phyloP scores from a whole-genome alignment of 2,329 filamentous ascomycete genomes.

The Phyllosticta citribraziliensis region DNA sequence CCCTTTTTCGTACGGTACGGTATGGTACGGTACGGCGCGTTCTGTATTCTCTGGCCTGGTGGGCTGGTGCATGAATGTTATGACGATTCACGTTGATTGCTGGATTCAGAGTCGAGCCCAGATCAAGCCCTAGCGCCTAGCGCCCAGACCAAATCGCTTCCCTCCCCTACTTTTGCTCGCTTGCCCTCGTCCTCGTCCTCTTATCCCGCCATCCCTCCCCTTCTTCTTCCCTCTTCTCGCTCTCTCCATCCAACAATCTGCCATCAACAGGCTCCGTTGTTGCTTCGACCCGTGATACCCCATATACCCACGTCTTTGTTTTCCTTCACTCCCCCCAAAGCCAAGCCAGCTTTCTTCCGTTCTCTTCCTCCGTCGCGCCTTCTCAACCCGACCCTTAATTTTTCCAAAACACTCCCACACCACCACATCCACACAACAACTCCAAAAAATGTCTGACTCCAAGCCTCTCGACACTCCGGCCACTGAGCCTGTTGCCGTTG shows the following conservation, averaged over 20 bases:
- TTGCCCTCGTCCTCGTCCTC: background rate
- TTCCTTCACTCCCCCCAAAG: background rate
- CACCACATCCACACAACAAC: background rate
- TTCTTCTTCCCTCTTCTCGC: background rate
- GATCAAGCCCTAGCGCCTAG: conserved; percentile 4
- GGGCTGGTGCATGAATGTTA: conserved; percentile 6
- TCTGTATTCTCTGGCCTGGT: background rate
- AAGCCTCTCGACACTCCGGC: conserved; percentile 8
- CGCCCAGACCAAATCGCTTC: conserved; percentile 5
- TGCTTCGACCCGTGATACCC: conserved; percentile 8
- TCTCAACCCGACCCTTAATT: background rate
- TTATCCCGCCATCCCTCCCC: background rate
- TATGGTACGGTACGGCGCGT: too few species aligned
- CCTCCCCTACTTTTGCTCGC: conserved; percentile 4
- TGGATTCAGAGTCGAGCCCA: conserved; percentile 6
- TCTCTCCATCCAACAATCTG: background rate
- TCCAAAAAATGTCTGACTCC: conserved; percentile 8
- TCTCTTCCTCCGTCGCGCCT: background rate
- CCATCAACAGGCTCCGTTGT: conserved; percentile 3
- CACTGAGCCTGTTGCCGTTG: conserved; percentile 1
- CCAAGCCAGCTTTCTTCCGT: background rate
- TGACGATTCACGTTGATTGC: conserved; percentile 11
- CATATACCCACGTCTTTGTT: conserved; percentile 6
- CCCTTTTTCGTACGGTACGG: too few species aligned
- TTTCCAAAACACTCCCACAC: conserved; percentile 1